phyloP scores from a whole-genome alignment of 352 stramenopile species.

The Phytophthora parvispora region DNA sequence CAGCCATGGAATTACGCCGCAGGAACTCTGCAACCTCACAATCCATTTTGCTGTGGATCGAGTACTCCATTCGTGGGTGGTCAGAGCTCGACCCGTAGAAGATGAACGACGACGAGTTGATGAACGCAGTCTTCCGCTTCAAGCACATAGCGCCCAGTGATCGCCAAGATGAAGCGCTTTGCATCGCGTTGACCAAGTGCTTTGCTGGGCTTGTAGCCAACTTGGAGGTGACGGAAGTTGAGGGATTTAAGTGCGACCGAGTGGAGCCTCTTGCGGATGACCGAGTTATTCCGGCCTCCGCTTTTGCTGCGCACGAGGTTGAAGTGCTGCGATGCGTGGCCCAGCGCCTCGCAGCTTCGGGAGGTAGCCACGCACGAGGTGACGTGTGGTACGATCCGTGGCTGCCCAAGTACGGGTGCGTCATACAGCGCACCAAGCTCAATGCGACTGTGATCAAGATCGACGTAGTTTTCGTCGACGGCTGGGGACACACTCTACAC shows the following conservation, averaged over 20 bases:
- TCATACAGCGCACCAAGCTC: slow-evolving; percentile 41
- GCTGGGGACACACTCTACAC: slow-evolving; percentile 50
- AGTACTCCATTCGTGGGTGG: neutral
- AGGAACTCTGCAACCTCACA: neutral
- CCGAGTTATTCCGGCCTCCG: slow-evolving; percentile 23
- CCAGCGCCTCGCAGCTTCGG: slow-evolving; percentile 4
- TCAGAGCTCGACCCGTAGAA: neutral
- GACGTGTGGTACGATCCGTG: slow-evolving; percentile 48
- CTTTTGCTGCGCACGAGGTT: slow-evolving; percentile 40
- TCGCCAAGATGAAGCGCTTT: slow-evolving; percentile 33
- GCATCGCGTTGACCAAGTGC: slow-evolving; percentile 16
- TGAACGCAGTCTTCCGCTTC: slow-evolving; percentile 58
- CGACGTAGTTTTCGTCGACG: slow-evolving; percentile 52
- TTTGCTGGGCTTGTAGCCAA: slow-evolving; percentile 33
- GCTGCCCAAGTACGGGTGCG: slow-evolving; percentile 61
- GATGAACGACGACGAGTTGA: slow-evolving; percentile 17
- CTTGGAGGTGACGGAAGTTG: slow-evolving; percentile 12
- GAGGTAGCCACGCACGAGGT: slow-evolving; percentile 14
- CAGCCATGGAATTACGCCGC: slow-evolving; percentile 23
- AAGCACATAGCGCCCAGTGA: slow-evolving; percentile 50
- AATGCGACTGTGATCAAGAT: slow-evolving; percentile 32
- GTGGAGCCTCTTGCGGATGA: slow-evolving; percentile 32
- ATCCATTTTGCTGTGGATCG: neutral
- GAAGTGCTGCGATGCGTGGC: slow-evolving; percentile 22
- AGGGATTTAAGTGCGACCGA: slow-evolving; percentile 13